Evolutionary conservation across 2,329 filamentous ascomycete genomes (phyloP).

Genomic region (Colletotrichum noveboracense): DNA sequence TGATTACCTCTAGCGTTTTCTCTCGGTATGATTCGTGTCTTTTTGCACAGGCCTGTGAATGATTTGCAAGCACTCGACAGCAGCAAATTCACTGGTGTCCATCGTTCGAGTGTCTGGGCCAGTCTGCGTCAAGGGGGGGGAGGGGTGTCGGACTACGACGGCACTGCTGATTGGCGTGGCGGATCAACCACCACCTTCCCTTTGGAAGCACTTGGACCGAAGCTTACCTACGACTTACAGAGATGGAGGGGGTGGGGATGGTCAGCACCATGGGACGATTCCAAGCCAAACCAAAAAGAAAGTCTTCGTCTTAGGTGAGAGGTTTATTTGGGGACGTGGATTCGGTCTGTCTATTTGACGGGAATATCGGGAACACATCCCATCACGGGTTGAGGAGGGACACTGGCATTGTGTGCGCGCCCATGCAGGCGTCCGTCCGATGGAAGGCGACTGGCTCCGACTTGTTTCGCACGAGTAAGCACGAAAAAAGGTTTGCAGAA

Average conservation of each 20-base stretch:
- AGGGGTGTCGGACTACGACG: background rate
- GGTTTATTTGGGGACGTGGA: background rate
- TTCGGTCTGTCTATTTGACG: background rate
- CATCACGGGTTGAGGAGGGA: background rate
- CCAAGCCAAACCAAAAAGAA: background rate
- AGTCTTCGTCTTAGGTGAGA: background rate
- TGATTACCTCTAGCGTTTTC: background rate
- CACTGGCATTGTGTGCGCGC: background rate
- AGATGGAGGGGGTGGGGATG: background rate
- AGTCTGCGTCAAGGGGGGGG: background rate
- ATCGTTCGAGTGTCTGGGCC: background rate
- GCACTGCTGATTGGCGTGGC: background rate
- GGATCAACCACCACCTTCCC: conserved; percentile 9
- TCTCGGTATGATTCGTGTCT: background rate
- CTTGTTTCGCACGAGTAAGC: background rate
- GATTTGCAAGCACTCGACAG: background rate
- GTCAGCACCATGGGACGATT: background rate
- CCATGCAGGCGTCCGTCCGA: background rate
- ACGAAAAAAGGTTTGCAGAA: background rate
- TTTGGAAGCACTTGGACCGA: conserved; percentile 6
- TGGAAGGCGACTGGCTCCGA: background rate
- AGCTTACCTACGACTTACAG: background rate
- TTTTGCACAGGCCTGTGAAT: background rate
- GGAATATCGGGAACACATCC: background rate
- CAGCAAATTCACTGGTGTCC: background rate